phyloP scores from a whole-genome alignment of 2,329 filamentous ascomycete species.

The Ceratocystis huliohia region DNA sequence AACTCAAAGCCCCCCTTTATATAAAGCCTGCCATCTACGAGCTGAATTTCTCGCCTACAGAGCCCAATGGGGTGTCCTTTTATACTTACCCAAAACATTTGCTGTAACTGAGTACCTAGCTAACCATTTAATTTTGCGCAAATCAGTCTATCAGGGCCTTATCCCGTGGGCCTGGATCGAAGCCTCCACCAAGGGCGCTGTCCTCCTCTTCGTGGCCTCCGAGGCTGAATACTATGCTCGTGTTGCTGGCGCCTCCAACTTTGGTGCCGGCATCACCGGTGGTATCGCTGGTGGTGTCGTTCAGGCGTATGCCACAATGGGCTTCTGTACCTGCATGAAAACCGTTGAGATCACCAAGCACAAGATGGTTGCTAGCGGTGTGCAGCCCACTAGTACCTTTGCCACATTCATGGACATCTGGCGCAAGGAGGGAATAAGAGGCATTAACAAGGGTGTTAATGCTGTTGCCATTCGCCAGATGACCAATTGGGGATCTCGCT shows the following conservation, averaged over 20 bases:
- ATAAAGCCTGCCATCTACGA: not conserved
- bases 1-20: not conserved
- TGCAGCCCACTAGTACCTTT: slow-evolving; percentile 81
- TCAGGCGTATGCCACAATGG: slow-evolving; percentile 98
- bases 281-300: slow-evolving; percentile 91
- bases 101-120: slow-evolving; percentile 23
- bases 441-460: slow-evolving; percentile 98
- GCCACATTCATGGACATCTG: slow-evolving; percentile 96
- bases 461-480: slow-evolving; percentile 97
- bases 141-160: slow-evolving; percentile 90
- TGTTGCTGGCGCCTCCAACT: slow-evolving; percentile 68
- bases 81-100: not conserved
- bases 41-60: not conserved
- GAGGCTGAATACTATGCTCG: slow-evolving; percentile 95
- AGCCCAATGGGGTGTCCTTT: not conserved
- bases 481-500: slow-evolving; percentile 97
- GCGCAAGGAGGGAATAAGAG: slow-evolving; percentile 79
- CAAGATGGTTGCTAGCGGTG: slow-evolving; percentile 74
- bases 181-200: slow-evolving; percentile 97
- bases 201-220: slow-evolving; percentile 96
- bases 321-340: slow-evolving; percentile 99
- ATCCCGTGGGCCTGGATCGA: slow-evolving; percentile 99
- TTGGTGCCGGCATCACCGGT: slow-evolving; percentile 75
- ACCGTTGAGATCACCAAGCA: slow-evolving; percentile 99
- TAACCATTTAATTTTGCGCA: slow-evolving; percentile 17